phyloP scores from a whole-genome alignment of 441 rosid genomes.

The Aleurites moluccanus region DNA sequence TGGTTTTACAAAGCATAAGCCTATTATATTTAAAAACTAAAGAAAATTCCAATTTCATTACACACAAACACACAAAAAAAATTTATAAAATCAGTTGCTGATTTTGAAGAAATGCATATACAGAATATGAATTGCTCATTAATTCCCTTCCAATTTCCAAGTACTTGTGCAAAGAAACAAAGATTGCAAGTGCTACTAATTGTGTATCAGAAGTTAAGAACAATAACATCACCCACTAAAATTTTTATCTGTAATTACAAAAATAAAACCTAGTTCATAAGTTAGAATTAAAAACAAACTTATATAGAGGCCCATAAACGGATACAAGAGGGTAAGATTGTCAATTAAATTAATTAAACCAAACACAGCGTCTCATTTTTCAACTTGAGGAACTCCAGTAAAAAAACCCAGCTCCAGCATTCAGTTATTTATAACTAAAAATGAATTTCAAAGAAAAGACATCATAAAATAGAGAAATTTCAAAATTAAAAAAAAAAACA shows the following conservation, averaged over 20 bases:
- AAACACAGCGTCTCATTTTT: conserved; percentile 2
- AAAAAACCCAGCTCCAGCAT: neutral
- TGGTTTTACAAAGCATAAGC: neutral
- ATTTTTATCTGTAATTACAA: no score
- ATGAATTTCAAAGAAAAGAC: no score
- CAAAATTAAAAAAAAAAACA: neutral
- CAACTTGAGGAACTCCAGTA: neutral
- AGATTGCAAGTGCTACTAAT: neutral
- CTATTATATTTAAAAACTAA: neutral
- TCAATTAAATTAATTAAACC: neutral
- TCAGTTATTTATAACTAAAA: neutral
- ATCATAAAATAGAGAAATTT: neutral
- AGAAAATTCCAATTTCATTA: neutral
- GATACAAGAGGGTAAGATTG: no score
- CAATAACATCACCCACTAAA: neutral
- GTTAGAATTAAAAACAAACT: no score
- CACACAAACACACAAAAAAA: neutral
- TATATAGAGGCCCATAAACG: no score
- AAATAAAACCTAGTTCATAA: no score
- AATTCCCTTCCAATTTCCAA: neutral
- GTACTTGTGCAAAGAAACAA: neutral
- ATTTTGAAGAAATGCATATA: neutral
- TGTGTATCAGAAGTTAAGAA: neutral
- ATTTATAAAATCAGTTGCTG: neutral
- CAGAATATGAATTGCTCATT: neutral